Conservation (phyloP, 2,329 filamentous ascomycete genomes). For the Lomentospora prolificans region DNA sequence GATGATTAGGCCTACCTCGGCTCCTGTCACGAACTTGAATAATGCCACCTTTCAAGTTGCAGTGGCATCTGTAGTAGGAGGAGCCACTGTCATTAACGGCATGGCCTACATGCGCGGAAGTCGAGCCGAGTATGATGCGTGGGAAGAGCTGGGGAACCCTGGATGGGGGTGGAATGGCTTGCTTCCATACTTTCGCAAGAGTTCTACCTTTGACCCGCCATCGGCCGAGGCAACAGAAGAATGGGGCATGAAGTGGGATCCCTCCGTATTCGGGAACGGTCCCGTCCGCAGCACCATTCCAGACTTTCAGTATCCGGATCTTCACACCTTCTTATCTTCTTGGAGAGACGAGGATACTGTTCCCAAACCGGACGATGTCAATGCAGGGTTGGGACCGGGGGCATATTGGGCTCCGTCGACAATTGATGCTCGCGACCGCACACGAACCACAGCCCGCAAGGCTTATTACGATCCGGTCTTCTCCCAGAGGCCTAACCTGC, state of each 20-base stretch:
- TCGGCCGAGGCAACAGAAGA: background rate
- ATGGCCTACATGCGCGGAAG: conserved; percentile 23
- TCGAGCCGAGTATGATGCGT: conserved; percentile 18
- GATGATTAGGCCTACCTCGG: conserved; percentile 6
- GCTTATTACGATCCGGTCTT: conserved; percentile 18
- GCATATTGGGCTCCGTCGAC: conserved; percentile 22
- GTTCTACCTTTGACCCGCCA: background rate
- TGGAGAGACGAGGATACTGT: background rate
- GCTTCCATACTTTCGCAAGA: conserved; percentile 17
- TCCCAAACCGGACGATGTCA: background rate
- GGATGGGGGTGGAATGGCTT: conserved; percentile 17
- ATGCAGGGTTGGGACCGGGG: conserved; percentile 14
- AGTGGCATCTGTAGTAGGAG: conserved; percentile 18
- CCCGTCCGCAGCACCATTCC: background rate
- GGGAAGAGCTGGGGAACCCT: conserved; percentile 19
- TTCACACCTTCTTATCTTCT: background rate
- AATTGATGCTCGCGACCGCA: conserved; percentile 17
- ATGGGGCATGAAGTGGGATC: background rate
- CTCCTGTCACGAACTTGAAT: conserved; percentile 9
- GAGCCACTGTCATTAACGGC: conserved; percentile 25
- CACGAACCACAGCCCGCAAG: conserved; percentile 18
- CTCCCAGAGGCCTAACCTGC: conserved; percentile 2
- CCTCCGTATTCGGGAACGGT: background rate
- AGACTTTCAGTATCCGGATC: background rate
- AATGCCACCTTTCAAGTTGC: conserved; percentile 3